Conservation (phyloP, 1,284 basidiomycete species). For the Trichosporon asahii region DNA sequence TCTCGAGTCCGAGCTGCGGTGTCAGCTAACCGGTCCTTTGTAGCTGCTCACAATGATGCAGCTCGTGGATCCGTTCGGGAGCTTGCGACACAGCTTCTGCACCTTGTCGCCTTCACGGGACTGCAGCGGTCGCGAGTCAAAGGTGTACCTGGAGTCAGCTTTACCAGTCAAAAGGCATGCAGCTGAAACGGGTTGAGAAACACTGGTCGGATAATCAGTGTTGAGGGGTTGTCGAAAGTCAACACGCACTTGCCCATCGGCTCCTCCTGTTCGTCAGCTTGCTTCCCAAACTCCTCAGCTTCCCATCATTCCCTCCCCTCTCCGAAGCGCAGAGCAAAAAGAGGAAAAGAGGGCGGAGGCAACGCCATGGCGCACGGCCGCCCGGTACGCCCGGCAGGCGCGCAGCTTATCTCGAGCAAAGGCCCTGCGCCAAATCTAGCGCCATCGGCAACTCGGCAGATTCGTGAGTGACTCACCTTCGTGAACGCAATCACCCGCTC, state of each 20-base stretch:
- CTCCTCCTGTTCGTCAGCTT: neutral
- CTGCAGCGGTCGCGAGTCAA: slow-evolving; percentile 1
- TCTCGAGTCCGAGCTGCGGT: slow-evolving; percentile 59
- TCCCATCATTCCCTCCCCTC: no score
- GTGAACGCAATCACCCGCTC: neutral
- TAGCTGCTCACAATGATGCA: slow-evolving; percentile 56
- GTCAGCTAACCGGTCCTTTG: no score
- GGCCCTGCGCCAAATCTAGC: neutral
- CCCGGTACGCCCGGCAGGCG: no score
- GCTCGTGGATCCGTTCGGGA: slow-evolving; percentile 54
- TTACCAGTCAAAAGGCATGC: neutral
- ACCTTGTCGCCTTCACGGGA: neutral
- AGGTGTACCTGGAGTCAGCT: slow-evolving; percentile 1
- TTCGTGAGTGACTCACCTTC: neutral
- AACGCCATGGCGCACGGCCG: neutral
- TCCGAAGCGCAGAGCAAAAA: no score
- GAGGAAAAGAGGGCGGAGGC: no score
- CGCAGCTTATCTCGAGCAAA: neutral
- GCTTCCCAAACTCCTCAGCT: neutral
- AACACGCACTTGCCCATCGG: neutral
- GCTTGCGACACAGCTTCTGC: slow-evolving; percentile 60
- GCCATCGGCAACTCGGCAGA: neutral
- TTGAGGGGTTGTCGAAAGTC: neutral
- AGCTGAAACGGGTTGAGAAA: no score
- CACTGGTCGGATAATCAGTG: no score